phyloP scores from a whole-genome alignment of 139 green algal genomes.

The Diplosphaera chodatii region DNA sequence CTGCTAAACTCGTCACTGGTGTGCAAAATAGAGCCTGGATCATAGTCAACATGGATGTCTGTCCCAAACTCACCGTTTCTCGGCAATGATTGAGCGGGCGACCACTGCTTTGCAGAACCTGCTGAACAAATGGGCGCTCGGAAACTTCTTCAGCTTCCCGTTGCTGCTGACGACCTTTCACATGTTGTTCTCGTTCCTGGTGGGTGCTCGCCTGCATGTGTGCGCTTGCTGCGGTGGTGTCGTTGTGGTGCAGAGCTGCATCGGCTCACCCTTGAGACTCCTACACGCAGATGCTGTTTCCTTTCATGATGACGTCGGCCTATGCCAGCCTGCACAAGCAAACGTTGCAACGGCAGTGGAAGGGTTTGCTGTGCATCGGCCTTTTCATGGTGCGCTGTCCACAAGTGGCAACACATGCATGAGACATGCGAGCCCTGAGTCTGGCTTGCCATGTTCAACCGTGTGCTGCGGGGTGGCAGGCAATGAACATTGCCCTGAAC shows the following conservation, averaged over 20 bases:
- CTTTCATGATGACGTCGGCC: conserved; percentile 28
- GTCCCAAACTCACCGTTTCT: no score
- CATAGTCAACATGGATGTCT: no score
- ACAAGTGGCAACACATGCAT: no score
- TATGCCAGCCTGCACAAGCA: conserved; percentile 23
- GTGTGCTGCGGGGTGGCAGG: no score
- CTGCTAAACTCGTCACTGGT: conserved; percentile 12
- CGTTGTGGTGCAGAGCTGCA: no score
- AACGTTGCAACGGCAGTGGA: conserved; percentile 45
- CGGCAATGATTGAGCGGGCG: no score
- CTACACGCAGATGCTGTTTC: conserved; percentile 19
- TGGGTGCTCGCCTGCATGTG: no score
- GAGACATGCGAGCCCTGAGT: no score
- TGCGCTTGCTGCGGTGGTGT: no score
- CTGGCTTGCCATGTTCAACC: no score
- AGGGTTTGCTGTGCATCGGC: conserved; percentile 43
- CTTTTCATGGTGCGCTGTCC: conserved; percentile 28
- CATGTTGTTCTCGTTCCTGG: conserved; percentile 47
- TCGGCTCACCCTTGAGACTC: neutral
- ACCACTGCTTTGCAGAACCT: conserved; percentile 4
- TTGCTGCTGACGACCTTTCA: conserved; percentile 51
- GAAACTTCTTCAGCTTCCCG: conserved; percentile 49
- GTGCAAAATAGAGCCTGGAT: no score
- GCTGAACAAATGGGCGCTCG: conserved; percentile 40
- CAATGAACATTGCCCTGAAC: conserved; percentile 53